phyloP scores from a whole-genome alignment of 306 rosid species.

The Vigna mungo region DNA sequence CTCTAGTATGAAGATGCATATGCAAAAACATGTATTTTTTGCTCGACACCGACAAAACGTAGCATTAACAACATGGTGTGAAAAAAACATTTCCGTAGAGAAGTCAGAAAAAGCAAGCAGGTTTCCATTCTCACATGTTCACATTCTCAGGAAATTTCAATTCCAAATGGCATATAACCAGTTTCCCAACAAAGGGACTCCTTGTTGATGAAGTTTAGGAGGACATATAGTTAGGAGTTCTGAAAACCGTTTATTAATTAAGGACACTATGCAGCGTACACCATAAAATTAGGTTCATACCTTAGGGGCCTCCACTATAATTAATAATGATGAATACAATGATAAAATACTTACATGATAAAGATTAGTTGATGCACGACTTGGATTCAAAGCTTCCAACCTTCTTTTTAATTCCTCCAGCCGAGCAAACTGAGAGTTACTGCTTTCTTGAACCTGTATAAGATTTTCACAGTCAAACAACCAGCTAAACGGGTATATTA shows the following conservation, averaged over 20 bases:
- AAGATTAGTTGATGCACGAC: slow-evolving; percentile 56
- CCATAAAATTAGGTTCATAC: background rate
- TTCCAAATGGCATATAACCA: slow-evolving; percentile 11
- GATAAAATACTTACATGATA: slow-evolving; percentile 59
- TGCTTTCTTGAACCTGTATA: slow-evolving; percentile 87
- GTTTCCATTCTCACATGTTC: slow-evolving; percentile 1
- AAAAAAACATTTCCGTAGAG: slow-evolving; percentile 4
- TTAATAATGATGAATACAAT: slow-evolving; percentile 12
- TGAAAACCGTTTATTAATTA: background rate
- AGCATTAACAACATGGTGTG: slow-evolving; percentile 13
- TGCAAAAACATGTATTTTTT: slow-evolving; percentile 19
- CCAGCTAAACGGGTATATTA: slow-evolving; percentile 32
- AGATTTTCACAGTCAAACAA: slow-evolving; percentile 49
- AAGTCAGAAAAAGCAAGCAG: slow-evolving; percentile 13
- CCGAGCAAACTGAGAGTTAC: slow-evolving; percentile 72
- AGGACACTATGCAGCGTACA: background rate
- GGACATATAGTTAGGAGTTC: slow-evolving; percentile 19
- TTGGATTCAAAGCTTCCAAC: slow-evolving; percentile 85
- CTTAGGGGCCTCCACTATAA: slow-evolving; percentile 21
- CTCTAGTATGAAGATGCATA: slow-evolving; percentile 24
- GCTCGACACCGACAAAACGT: slow-evolving; percentile 23
- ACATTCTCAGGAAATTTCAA: background rate
- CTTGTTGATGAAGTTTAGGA: slow-evolving; percentile 24
- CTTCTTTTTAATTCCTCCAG: slow-evolving; percentile 92
- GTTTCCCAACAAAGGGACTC: slow-evolving; percentile 7